phyloP scores from a whole-genome alignment of 805 yeast species.

The Tetrapisispora arboricola region DNA sequence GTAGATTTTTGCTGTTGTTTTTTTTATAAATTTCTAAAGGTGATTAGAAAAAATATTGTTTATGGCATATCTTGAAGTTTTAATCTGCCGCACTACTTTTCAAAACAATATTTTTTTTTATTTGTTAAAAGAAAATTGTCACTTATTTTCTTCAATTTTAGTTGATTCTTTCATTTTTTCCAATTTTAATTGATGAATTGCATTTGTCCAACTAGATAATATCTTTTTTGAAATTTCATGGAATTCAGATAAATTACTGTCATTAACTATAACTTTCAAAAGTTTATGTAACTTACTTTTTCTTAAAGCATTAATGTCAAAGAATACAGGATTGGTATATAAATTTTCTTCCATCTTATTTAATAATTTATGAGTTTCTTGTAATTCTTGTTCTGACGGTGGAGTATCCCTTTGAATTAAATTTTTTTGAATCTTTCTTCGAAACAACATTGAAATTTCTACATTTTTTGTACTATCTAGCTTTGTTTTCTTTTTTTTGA shows the following conservation, averaged over 20 bases:
- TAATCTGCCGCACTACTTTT: too few species aligned
- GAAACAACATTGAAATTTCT: conserved; percentile 22
- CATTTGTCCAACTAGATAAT: conserved; percentile 18
- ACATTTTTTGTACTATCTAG: conserved; percentile 19
- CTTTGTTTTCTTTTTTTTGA: conserved; percentile 8
- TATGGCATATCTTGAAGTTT: too few species aligned
- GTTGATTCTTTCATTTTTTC: conserved; percentile 5
- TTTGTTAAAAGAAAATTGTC: too few species aligned
- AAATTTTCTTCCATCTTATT: conserved; percentile 19
- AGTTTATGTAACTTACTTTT: conserved; percentile 25
- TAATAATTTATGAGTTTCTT: conserved; percentile 22
- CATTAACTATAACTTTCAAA: conserved; percentile 22
- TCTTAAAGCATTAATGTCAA: conserved; percentile 23
- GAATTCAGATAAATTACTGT: conserved; percentile 20
- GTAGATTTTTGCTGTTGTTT: too few species aligned
- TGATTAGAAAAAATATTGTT: too few species aligned
- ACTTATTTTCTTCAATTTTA: neutral
- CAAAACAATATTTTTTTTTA: too few species aligned
- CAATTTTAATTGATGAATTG: conserved; percentile 16
- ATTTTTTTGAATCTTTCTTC: conserved; percentile 25
- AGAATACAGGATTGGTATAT: conserved; percentile 21
- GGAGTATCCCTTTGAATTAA: conserved; percentile 24
- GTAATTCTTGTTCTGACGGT: conserved; percentile 18
- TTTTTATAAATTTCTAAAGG: too few species aligned
- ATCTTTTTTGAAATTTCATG: conserved; percentile 22